phyloP scores from a whole-genome alignment of 2,329 filamentous ascomycete species.

The Colletotrichum sp. region DNA sequence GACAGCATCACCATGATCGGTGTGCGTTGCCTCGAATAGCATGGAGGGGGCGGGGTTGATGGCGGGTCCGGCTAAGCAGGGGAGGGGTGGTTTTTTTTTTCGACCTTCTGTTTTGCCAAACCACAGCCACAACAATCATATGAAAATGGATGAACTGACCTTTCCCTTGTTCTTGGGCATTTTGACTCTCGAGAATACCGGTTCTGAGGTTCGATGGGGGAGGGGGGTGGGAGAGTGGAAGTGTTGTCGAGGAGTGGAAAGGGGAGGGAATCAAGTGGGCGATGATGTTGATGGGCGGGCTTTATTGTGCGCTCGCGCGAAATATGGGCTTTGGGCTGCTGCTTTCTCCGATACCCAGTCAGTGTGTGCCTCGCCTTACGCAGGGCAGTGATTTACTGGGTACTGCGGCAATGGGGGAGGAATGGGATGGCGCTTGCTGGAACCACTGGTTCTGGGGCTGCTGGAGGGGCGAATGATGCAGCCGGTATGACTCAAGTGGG shows the following conservation, averaged over 20 bases:
- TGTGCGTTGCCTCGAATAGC: conserved; percentile 7
- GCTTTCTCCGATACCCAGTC: not conserved
- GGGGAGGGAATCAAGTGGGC: not conserved
- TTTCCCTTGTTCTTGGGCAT: conserved; percentile 99
- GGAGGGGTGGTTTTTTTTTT: conserved; percentile 9
- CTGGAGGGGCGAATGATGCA: conserved; percentile 13
- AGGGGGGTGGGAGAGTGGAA: conserved; percentile 4
- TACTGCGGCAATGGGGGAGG: not conserved
- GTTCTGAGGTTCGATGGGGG: conserved; percentile 23
- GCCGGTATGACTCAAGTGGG: conserved; percentile 18
- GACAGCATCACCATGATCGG: not conserved
- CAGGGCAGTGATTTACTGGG: not conserved
- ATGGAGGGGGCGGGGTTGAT: conserved; percentile 22
- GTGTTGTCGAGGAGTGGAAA: not conserved
- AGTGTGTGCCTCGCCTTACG: not conserved
- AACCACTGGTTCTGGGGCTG: not conserved
- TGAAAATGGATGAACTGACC: conserved; percentile 56
- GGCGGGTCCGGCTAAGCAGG: conserved; percentile 18
- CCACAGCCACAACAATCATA: not conserved
- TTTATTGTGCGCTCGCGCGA: conserved; percentile 19
- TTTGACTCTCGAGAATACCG: conserved; percentile 36
- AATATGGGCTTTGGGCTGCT: conserved; percentile 4
- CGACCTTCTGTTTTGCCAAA: not conserved
- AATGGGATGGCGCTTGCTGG: not conserved
- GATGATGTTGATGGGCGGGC: conserved; percentile 6